Conservation (phyloP, 2,329 filamentous ascomycete species). For the Neonectria hederae region DNA sequence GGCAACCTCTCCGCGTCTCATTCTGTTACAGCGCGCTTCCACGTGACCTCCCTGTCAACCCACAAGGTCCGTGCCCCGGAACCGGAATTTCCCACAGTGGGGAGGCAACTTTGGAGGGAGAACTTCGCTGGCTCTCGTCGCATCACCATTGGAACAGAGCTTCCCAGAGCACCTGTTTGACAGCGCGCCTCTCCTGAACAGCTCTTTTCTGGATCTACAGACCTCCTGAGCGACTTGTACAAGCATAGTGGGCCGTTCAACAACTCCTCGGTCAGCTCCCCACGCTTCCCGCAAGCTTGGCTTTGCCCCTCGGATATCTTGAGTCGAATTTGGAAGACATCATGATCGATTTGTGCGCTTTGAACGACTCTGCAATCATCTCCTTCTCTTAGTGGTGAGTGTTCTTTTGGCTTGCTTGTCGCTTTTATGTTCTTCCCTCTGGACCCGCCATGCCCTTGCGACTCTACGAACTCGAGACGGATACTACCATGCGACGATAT, state of each 20-base stretch:
- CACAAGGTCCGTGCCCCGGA: conserved; percentile 24
- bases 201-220: conserved; percentile 27
- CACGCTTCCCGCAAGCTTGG: conserved; percentile 36
- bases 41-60: conserved; percentile 27
- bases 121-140: conserved; percentile 42
- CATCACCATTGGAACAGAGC: conserved; percentile 43
- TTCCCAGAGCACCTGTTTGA: conserved; percentile 37
- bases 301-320: conserved; percentile 36
- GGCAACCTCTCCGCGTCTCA: too few relatives aligned
- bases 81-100: conserved; percentile 36
- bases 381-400: conserved; percentile 55
- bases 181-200: conserved; percentile 26
- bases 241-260: conserved; percentile 23
- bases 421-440: conserved; percentile 14
- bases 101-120: conserved; percentile 37
- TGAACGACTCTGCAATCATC: conserved; percentile 44
- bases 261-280: conserved; percentile 25
- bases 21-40: conserved; percentile 10
- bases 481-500: not conserved
- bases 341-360: conserved; percentile 54
- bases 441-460: conserved; percentile 1
- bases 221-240: conserved; percentile 11
- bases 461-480: conserved; percentile 10
- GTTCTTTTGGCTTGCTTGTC: conserved; percentile 8
- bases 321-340: conserved; percentile 46